Percentiles rank a stretch among this genome's conserved stretches.
phyloP scores from a whole-genome alignment of 371 early-diverging fungal species.

The Coemansia sp. region DNA sequence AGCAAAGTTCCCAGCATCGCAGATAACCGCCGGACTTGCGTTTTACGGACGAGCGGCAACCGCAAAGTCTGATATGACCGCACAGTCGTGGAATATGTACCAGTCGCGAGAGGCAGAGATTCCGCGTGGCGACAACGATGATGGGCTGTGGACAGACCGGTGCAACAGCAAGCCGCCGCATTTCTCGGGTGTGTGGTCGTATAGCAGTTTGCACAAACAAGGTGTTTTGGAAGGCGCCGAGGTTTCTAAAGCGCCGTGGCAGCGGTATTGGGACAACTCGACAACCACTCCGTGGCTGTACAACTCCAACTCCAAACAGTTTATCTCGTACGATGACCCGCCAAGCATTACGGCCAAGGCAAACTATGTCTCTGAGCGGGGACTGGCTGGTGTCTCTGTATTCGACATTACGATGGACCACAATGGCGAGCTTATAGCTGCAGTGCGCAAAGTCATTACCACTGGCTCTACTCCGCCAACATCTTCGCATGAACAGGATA shows the following conservation, averaged over 20 bases:
- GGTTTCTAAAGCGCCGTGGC: slow-evolving; percentile 56
- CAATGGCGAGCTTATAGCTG: slow-evolving; percentile 31
- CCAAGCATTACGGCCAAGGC: slow-evolving; percentile 59
- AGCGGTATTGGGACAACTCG: slow-evolving; percentile 61
- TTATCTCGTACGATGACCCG: slow-evolving; percentile 67
- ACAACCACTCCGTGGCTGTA: slow-evolving; percentile 68
- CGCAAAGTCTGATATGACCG: slow-evolving; percentile 55
- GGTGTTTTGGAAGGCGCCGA: slow-evolving; percentile 52
- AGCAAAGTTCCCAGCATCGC: slow-evolving; percentile 61
- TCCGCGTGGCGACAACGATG: slow-evolving; percentile 42
- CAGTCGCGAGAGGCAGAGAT: slow-evolving; percentile 24
- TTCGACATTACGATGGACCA: slow-evolving; percentile 59
- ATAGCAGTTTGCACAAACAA: slow-evolving; percentile 54
- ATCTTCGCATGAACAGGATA: neutral
- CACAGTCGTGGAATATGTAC: slow-evolving; percentile 33
- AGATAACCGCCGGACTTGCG: slow-evolving; percentile 65
- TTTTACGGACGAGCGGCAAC: slow-evolving; percentile 68
- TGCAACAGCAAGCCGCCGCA: slow-evolving; percentile 25
- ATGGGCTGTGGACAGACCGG: slow-evolving; percentile 32
- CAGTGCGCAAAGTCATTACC: neutral
- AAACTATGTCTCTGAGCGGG: slow-evolving; percentile 53
- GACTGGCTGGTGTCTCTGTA: slow-evolving; percentile 61
- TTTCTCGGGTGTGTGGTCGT: slow-evolving; percentile 58
- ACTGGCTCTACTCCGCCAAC: neutral
- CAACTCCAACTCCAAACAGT: slow-evolving; percentile 56